Percentiles rank a stretch among this genome's conserved stretches.
phyloP scores from a whole-genome alignment of 805 yeast species.

The Spathaspora passalidarum region DNA sequence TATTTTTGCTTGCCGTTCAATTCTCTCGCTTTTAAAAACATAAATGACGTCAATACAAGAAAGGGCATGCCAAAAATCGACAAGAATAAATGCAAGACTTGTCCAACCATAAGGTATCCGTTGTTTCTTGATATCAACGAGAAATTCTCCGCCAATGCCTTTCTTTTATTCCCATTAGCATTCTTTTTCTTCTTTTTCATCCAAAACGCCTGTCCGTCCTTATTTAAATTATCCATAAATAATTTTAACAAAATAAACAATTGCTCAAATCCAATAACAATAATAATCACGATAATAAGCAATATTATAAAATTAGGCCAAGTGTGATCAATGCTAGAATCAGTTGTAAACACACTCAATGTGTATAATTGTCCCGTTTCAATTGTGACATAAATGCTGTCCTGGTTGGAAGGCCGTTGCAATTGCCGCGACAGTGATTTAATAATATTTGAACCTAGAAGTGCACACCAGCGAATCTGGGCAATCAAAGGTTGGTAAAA shows the following conservation, averaged over 20 bases:
- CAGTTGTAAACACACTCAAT: constrained; percentile 28
- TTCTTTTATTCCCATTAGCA: constrained; percentile 6
- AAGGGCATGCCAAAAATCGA: constrained; percentile 42
- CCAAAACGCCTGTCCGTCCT: background rate
- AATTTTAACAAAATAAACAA: constrained; percentile 18
- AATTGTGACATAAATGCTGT: constrained; percentile 42
- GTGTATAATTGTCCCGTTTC: constrained; percentile 39
- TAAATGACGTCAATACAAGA: constrained; percentile 35
- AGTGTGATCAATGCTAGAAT: constrained; percentile 18
- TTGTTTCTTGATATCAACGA: constrained; percentile 15
- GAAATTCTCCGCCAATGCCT: constrained; percentile 6
- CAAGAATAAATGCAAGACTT: constrained; percentile 27
- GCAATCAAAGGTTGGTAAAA: constrained; percentile 56
- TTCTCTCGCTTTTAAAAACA: constrained; percentile 23
- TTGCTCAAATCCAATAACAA: constrained; percentile 21
- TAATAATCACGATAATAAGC: constrained; percentile 23
- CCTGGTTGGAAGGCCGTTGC: constrained; percentile 9
- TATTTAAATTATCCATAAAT: constrained; percentile 3
- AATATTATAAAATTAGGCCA: constrained; percentile 46
- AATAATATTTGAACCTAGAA: constrained; percentile 31
- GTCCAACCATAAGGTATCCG: constrained; percentile 28
- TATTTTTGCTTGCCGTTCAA: constrained; percentile 11
- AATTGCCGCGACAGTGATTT: constrained; percentile 3
- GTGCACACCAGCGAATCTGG: constrained; percentile 52
- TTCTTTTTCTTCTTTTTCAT: background rate